Evolutionary conservation across 2,329 filamentous ascomycete genomes (phyloP).

Genomic region (Ophiocordyceps polyrhachis-furcata): DNA sequence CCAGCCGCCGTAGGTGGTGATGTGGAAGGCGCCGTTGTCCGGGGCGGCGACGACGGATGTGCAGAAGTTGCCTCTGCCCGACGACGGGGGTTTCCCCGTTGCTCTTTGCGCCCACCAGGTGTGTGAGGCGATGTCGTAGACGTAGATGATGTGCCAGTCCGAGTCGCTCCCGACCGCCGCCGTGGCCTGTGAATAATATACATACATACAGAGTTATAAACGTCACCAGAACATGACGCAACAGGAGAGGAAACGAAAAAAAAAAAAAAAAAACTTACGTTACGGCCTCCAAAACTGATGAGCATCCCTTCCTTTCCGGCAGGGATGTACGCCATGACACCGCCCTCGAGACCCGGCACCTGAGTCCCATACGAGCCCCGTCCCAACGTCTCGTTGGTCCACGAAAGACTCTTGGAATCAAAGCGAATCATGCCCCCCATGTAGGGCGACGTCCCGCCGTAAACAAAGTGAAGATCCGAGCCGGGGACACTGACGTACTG

Average conservation of each 20-base stretch:
- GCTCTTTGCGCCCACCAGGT: not conserved
- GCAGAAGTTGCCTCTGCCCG: not conserved
- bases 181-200: no score
- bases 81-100: not conserved
- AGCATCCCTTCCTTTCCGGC: not conserved
- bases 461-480: not conserved
- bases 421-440: not conserved
- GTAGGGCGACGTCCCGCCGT: not conserved
- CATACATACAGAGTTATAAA: no score
- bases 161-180: not conserved
- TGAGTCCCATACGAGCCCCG: not conserved
- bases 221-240: no score
- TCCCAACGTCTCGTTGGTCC: not conserved
- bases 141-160: not conserved
- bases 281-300: not conserved
- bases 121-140: not conserved
- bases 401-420: not conserved
- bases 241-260: no score
- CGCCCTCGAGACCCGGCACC: not conserved
- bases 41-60: not conserved
- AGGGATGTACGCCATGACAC: not conserved
- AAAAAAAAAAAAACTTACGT: not conserved
- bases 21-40: not conserved
- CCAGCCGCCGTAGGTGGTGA: not conserved
- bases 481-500: not conserved